phyloP scores from a whole-genome alignment of 352 stramenopile species.

The Pythium rhizo-oryzae region DNA sequence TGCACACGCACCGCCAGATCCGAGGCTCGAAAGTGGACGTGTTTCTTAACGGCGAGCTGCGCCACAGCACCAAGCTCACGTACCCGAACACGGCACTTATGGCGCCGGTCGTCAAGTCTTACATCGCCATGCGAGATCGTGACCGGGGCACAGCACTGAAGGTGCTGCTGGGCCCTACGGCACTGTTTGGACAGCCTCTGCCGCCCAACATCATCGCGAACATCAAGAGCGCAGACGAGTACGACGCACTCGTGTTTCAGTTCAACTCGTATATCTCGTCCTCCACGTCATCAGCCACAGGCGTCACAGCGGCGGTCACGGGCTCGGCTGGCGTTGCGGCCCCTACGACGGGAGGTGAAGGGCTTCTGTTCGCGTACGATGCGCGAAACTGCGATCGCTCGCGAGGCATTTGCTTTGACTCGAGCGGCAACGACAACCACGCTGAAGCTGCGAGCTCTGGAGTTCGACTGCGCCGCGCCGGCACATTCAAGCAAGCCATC shows the following conservation, averaged over 20 bases:
- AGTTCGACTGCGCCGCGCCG: slow-evolving; percentile 37
- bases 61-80: slow-evolving; percentile 71
- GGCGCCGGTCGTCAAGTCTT: slow-evolving; percentile 75
- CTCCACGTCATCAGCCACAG: slow-evolving; percentile 25
- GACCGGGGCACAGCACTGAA: slow-evolving; percentile 61
- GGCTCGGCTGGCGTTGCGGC: slow-evolving; percentile 1
- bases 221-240: slow-evolving; percentile 44
- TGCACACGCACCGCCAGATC: slow-evolving; percentile 85
- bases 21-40: slow-evolving; percentile 83
- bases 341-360: slow-evolving; percentile 28
- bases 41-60: slow-evolving; percentile 74
- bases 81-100: slow-evolving; percentile 81
- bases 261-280: slow-evolving; percentile 52
- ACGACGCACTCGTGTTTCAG: slow-evolving; percentile 48
- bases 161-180: slow-evolving; percentile 62
- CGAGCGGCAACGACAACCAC: slow-evolving; percentile 45
- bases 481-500: slow-evolving; percentile 44
- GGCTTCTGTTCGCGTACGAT: slow-evolving; percentile 44
- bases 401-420: slow-evolving; percentile 40
- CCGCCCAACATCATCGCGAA: slow-evolving; percentile 36
- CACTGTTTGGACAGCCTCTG: slow-evolving; percentile 39
- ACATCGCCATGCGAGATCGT: slow-evolving; percentile 79
- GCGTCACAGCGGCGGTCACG: slow-evolving; percentile 16
- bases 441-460: slow-evolving; percentile 32
- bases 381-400: slow-evolving; percentile 40